Conservation (phyloP, 2,329 filamentous ascomycete genomes). For the Talaromyces atroroseus region DNA sequence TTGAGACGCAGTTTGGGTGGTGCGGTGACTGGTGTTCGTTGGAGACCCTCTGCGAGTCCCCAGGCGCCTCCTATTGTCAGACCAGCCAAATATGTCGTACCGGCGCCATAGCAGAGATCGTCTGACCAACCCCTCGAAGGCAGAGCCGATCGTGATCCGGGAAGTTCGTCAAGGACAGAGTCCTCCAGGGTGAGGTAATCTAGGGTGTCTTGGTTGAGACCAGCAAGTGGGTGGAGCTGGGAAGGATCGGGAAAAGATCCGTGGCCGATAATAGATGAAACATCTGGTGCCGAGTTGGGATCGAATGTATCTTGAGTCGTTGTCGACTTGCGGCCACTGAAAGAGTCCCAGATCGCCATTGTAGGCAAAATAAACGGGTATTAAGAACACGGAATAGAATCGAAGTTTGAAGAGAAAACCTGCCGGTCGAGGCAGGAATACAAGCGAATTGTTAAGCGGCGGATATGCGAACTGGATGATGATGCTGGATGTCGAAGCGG, state of each 20-base stretch:
- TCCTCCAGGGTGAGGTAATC: slow-evolving; percentile 96
- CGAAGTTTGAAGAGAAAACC: background rate
- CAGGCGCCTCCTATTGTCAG: slow-evolving; percentile 81
- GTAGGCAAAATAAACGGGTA: slow-evolving; percentile 16
- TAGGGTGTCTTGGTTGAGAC: slow-evolving; percentile 84
- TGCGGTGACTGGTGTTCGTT: slow-evolving; percentile 62
- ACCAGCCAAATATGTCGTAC: slow-evolving; percentile 86
- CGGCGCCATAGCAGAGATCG: slow-evolving; percentile 95
- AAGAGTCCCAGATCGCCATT: slow-evolving; percentile 57
- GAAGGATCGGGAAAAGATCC: slow-evolving; percentile 78
- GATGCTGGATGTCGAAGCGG: background rate
- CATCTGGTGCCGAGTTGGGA: slow-evolving; percentile 68
- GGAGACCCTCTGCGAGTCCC: slow-evolving; percentile 85
- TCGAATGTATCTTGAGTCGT: slow-evolving; percentile 57
- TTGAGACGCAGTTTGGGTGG: slow-evolving; percentile 91
- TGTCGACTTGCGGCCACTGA: slow-evolving; percentile 57
- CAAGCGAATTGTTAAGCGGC: background rate
- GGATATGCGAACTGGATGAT: background rate
- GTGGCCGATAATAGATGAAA: slow-evolving; percentile 76
- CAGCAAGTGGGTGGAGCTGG: slow-evolving; percentile 85
- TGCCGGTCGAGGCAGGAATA: background rate
- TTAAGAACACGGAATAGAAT: slow-evolving; percentile 3
- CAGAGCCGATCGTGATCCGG: slow-evolving; percentile 78
- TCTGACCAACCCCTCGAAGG: slow-evolving; percentile 97
- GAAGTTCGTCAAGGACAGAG: slow-evolving; percentile 76